These are phyloP conservation scores for Juglanconis sp. DNA, from an alignment of 2,329 filamentous ascomycete genomes.

Conservation along the genomic window DNA sequence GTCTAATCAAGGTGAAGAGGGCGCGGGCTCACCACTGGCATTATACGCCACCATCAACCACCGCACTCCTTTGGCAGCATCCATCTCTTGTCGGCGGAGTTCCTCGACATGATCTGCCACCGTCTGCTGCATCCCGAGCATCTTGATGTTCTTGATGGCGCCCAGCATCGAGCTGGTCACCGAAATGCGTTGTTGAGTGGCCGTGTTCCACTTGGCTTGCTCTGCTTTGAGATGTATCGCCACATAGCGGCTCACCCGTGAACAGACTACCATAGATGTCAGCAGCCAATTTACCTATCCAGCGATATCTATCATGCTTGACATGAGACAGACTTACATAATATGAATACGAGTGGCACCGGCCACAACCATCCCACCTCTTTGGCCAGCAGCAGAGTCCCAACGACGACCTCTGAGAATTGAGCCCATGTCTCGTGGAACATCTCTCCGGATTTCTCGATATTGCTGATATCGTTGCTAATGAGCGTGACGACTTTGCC, in stretches of 20 bases:
- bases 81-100: slow-evolving; percentile 32
- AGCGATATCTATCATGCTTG: not conserved
- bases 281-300: not conserved
- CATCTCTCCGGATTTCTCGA: slow-evolving; percentile 32
- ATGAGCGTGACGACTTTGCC: slow-evolving; percentile 36
- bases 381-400: slow-evolving; percentile 33
- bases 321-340: slow-evolving; percentile 29
- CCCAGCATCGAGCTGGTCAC: slow-evolving; percentile 32
- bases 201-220: slow-evolving; percentile 38
- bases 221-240: slow-evolving; percentile 32
- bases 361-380: slow-evolving; percentile 42
- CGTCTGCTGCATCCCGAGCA: slow-evolving; percentile 31
- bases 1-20: not conserved
- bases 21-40: slow-evolving; percentile 32
- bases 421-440: slow-evolving; percentile 42
- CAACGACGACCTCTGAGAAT: slow-evolving; percentile 38
- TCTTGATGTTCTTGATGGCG: slow-evolving; percentile 39
- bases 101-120: slow-evolving; percentile 23
- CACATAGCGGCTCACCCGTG: slow-evolving; percentile 38
- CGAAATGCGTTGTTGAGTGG: slow-evolving; percentile 38
- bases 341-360: slow-evolving; percentile 38
- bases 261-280: slow-evolving; percentile 32
- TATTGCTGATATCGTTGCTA: slow-evolving; percentile 37
- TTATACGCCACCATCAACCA: slow-evolving; percentile 41
- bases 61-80: slow-evolving; percentile 30